Evolutionary conservation across 805 yeast genomes (phyloP).

Genomic region (Lipomyces anomalus): DNA sequence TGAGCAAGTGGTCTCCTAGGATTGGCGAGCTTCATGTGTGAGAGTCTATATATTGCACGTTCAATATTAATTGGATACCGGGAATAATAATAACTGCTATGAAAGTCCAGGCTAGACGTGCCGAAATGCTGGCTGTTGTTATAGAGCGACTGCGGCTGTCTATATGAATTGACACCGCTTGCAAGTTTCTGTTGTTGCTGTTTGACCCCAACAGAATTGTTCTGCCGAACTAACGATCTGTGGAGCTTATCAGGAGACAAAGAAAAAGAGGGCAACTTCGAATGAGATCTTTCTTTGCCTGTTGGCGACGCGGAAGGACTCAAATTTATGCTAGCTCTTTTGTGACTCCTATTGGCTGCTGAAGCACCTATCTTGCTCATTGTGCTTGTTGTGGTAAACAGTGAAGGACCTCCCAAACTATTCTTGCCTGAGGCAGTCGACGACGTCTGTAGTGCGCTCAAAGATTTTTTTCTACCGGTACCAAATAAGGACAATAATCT

Average conservation of each 20-base stretch:
- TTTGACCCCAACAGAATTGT: neutral
- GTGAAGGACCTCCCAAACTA: no score
- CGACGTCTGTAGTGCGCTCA: no score
- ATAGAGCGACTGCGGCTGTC: neutral
- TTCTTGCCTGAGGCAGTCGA: no score
- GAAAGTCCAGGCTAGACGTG: neutral
- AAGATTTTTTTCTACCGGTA: neutral
- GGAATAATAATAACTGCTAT: conserved; percentile 19
- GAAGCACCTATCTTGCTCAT: no score
- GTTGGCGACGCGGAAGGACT: no score
- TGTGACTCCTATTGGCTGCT: no score
- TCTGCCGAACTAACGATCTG: no score
- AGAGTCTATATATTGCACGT: conserved; percentile 86
- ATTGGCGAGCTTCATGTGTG: conserved; percentile 90
- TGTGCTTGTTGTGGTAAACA: no score
- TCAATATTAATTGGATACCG: conserved; percentile 93
- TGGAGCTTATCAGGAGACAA: no score
- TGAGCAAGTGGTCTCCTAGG: conserved; percentile 86
- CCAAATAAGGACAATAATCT: neutral
- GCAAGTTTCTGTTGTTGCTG: neutral
- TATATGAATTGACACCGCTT: neutral
- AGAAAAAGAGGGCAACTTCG: no score
- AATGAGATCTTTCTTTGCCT: no score
- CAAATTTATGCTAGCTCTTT: no score
- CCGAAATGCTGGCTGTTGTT: neutral